These are phyloP conservation scores for Colletotrichum sp. DNA, from an alignment of 2,329 filamentous ascomycete species.

Conservation along the genomic window DNA sequence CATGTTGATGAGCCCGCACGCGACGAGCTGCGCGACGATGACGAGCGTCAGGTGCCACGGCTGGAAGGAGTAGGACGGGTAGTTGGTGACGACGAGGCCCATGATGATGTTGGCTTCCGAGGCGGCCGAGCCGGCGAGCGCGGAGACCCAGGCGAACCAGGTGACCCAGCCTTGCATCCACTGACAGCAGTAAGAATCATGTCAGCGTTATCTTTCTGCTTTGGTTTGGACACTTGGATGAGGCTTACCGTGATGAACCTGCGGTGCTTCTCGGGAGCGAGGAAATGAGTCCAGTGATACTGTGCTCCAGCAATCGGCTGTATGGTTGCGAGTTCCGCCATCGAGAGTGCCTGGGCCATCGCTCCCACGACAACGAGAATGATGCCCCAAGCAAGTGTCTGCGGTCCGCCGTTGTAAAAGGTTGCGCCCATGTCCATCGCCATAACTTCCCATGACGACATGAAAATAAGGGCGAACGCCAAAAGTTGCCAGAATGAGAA, in stretches of 20 bases:
- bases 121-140: conserved; percentile 12
- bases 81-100: conserved; percentile 17
- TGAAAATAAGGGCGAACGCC: conserved; percentile 16
- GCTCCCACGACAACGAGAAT: conserved; percentile 13
- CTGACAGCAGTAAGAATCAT: background rate
- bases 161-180: conserved; percentile 21
- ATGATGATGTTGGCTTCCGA: conserved; percentile 18
- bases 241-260: conserved; percentile 11
- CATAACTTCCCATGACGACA: conserved; percentile 20
- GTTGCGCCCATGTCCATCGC: conserved; percentile 20
- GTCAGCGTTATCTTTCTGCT: rapidly evolving
- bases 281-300: conserved; percentile 24
- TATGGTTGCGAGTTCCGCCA: conserved; percentile 27
- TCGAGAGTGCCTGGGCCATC: conserved; percentile 17
- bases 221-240: background rate
- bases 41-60: conserved; percentile 18
- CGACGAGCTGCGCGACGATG: conserved; percentile 17
- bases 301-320: conserved; percentile 26
- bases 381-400: conserved; percentile 17
- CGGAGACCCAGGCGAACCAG: conserved; percentile 18
- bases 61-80: conserved; percentile 8
- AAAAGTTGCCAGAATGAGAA: conserved; percentile 16
- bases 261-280: conserved; percentile 11
- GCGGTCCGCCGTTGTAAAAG: conserved; percentile 12
- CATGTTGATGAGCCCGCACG: conserved; percentile 15